Evolutionary conservation across 371 early-diverging fungal species (phyloP), one percentile per base, ranked within the genome.

Genomic region (Saksenaea oblongispora): DNA sequence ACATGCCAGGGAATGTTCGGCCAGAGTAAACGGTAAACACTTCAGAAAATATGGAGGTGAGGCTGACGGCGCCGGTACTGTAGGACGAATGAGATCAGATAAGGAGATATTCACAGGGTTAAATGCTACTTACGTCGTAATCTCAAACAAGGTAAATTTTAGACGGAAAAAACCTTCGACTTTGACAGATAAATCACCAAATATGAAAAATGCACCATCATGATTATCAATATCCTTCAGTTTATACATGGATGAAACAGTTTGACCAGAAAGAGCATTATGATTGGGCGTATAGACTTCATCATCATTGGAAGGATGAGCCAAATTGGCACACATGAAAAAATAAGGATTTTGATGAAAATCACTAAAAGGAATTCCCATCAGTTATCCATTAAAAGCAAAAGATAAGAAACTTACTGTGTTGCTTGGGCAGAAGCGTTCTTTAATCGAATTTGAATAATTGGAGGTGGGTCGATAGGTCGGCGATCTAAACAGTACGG

Each of bases 1-100:
- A 86, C 90, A 95, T 91, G 10, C 97, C 97, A 3, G 98, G 96
- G 62, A 95, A 96, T 55, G 88, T 89, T 75, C 95, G 95, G 47
- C 93, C 86, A 13, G 93, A 86, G 66, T 91, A 95, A 13, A 95
- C 97, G 24, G 81, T 86, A 61, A 91, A 92, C 1, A 80, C 78
- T 2, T 85, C 78, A 8, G 91, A 87, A 63, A 77, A 84, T 24
- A 74, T 54, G 17, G 70, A 65, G 53, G 71, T 47, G 13, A 78
- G 61, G 34, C 63, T 58, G 0, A 65, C 69, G 22, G 74, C 73
- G 27, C 78, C 76, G 3, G 68, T 61, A 8, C 69, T 66, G 37
- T 53, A 26, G 28, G 7, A 26, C 47, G 14, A 35, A 34, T 34
- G 51, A 44, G 24, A 47, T 47, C 51, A 47, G 51, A 47, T 47